Base-by-base conservation (phyloP, 2,329 filamentous ascomycete genomes). In the Alternaria sp. region DNA sequence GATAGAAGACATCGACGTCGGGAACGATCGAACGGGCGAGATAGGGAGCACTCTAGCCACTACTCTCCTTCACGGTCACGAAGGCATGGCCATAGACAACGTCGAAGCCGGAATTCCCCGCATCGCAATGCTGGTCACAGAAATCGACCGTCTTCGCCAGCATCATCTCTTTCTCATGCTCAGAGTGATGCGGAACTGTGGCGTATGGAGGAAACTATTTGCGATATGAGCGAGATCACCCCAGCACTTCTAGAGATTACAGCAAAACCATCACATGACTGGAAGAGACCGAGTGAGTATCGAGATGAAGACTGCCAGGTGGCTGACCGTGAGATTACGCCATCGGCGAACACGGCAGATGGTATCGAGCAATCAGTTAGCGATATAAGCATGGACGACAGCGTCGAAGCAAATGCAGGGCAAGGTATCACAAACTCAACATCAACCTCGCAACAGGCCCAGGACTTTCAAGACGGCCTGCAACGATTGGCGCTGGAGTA, bases 401-500 rank as follows among this genome's bases (percentile, higher is more conserved):
- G 46, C 6, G 10, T 28, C 10, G 15, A 25, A 26, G 26, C 23
- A 3, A 8, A 3, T 10, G n/a, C 46, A 49, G 46, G 1, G 0
- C 15, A 9, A n/a, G 23, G 0, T 13, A 3, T 28, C 3, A 10
- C 0, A n/a, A 3, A 4, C n/a, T n/a, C 26, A 0, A 6, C 0
- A 28, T 10, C 46, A 13, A 17, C 5, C 1, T 49, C 25, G n/a
- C 46, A 5, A 19, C 25, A 49, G n/a, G 15, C 23, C 13, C 23
- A 28, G 4, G 46, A 49, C 8, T 49, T 49, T n/a, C 2, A 28
- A 12, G n/a, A 17, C 5, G 46, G 25, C 2, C 46, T 49, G 11
- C 3, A 3, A 8, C 25, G 5, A 49, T 26, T 49, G 6, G 25
- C 46, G 23, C 11, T 28, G 6, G 23, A 28, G 15, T 49, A 17